Conservation (phyloP, 1,284 basidiomycete genomes). For the Cutaneotrichosporon sp. region DNA sequence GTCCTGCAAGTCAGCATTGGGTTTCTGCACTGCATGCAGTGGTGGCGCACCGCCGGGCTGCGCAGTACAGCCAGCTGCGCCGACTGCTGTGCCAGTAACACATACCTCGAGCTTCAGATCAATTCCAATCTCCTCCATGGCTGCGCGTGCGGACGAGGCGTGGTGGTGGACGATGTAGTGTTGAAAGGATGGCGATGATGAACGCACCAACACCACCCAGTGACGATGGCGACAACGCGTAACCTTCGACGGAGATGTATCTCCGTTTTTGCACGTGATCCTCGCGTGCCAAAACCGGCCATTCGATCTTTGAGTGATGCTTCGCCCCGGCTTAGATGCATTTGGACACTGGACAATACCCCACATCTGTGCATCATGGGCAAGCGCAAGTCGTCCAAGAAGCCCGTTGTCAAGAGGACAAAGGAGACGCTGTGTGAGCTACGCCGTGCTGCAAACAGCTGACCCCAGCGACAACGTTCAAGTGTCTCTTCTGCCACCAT, state of each 20-base stretch:
- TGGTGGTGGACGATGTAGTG: background rate
- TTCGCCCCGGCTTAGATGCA: too few species aligned
- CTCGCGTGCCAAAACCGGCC: too few species aligned
- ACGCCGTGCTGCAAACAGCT: background rate
- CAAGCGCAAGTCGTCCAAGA: conserved; percentile 45
- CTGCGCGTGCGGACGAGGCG: conserved; percentile 7
- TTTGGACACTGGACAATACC: too few species aligned
- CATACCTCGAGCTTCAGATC: conserved; percentile 76
- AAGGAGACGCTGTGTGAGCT: conserved; percentile 33
- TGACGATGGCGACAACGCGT: conserved; percentile 14
- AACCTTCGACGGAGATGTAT: conserved; percentile 23
- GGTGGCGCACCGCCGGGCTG: background rate
- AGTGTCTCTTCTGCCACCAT: conserved; percentile 47
- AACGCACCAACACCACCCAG: background rate
- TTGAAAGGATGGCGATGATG: conserved; percentile 1
- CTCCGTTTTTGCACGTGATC: conserved; percentile 15
- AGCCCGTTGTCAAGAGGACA: conserved; percentile 35
- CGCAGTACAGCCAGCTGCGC: background rate
- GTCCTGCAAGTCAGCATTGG: conserved; percentile 58
- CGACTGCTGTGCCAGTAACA: conserved; percentile 11
- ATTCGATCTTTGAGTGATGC: too few species aligned
- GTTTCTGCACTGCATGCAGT: background rate
- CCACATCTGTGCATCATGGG: conserved; percentile 32
- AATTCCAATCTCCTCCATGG: conserved; percentile 58
- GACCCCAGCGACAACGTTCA: conserved; percentile 42